Conservation (phyloP, 108 stramenopile species). For the Mediolabrus comicus region DNA sequence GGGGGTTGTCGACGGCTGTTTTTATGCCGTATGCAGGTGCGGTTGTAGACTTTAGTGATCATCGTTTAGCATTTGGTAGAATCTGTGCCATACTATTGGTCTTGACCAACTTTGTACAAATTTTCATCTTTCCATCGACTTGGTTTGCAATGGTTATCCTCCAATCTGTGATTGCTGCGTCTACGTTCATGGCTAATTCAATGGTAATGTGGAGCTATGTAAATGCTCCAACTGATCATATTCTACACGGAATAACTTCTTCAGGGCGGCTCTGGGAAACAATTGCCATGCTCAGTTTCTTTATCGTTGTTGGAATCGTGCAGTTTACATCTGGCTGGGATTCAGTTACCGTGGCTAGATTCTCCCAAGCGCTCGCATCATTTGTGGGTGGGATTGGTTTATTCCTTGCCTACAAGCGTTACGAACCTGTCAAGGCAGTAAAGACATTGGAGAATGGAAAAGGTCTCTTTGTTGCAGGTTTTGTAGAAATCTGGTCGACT, state of each 20-base stretch:
- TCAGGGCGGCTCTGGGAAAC: slow-evolving; percentile 21
- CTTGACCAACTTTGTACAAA: slow-evolving; percentile 26
- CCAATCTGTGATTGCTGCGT: slow-evolving; percentile 21
- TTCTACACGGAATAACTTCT: slow-evolving; percentile 33
- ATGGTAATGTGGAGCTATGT: slow-evolving; percentile 40
- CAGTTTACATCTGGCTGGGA: slow-evolving; percentile 19
- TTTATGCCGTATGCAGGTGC: slow-evolving; percentile 43
- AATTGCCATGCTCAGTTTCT: slow-evolving; percentile 21
- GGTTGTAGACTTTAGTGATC: slow-evolving; percentile 36
- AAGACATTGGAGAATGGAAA: slow-evolving; percentile 15
- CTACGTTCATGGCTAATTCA: slow-evolving; percentile 33
- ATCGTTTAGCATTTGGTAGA: slow-evolving; percentile 19
- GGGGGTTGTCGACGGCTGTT: slow-evolving; percentile 19
- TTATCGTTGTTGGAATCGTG: slow-evolving; percentile 20
- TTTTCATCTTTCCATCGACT: slow-evolving; percentile 28
- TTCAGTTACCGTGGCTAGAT: slow-evolving; percentile 7
- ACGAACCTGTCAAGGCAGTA: slow-evolving; percentile 21
- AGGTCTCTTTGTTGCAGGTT: slow-evolving; percentile 20
- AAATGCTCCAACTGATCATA: slow-evolving; percentile 25
- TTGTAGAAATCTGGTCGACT: slow-evolving; percentile 10
- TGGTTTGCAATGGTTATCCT: slow-evolving; percentile 33
- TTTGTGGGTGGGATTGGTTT: slow-evolving; percentile 13
- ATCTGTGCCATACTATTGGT: slow-evolving; percentile 13
- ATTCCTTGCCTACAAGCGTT: slow-evolving; percentile 22
- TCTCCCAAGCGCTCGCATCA: slow-evolving; percentile 18